Percentiles rank a stretch among this genome's conserved stretches.
phyloP scores from a whole-genome alignment of 371 early-diverging fungal genomes.

The Nematocida parisii region DNA sequence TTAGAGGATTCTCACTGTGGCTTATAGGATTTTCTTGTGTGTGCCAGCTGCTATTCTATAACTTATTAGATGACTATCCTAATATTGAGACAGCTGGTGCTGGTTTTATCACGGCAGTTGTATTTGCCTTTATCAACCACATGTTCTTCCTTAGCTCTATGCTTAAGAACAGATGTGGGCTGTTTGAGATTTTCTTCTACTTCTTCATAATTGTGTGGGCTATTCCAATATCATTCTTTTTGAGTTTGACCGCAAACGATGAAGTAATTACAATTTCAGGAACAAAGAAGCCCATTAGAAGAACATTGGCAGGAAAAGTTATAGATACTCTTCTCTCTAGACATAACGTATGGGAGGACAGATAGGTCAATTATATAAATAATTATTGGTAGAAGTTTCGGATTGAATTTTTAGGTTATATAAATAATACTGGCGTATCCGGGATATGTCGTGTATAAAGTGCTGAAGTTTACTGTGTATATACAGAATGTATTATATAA shows the following conservation, averaged over 20 bases:
- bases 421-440: background rate
- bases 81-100: conserved; percentile 63
- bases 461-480: no score
- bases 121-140: conserved; percentile 69
- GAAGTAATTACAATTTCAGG: conserved; percentile 60
- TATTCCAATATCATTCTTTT: conserved; percentile 69
- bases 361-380: conserved; percentile 25
- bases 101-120: conserved; percentile 66
- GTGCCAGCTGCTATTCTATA: conserved; percentile 66
- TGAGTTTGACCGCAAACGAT: conserved; percentile 70
- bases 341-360: conserved; percentile 50
- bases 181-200: conserved; percentile 62
- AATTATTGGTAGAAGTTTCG: background rate
- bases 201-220: conserved; percentile 69
- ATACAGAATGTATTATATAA: no score
- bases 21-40: conserved; percentile 63
- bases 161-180: conserved; percentile 21
- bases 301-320: conserved; percentile 57
- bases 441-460: no score
- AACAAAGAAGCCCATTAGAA: conserved; percentile 53
- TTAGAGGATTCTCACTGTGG: conserved; percentile 63
- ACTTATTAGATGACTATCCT: conserved; percentile 67
- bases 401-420: background rate
- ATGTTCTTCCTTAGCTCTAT: conserved; percentile 62
- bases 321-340: conserved; percentile 48